Conservation (phyloP, 306 rosid genomes). For the Biancaea sappan region DNA sequence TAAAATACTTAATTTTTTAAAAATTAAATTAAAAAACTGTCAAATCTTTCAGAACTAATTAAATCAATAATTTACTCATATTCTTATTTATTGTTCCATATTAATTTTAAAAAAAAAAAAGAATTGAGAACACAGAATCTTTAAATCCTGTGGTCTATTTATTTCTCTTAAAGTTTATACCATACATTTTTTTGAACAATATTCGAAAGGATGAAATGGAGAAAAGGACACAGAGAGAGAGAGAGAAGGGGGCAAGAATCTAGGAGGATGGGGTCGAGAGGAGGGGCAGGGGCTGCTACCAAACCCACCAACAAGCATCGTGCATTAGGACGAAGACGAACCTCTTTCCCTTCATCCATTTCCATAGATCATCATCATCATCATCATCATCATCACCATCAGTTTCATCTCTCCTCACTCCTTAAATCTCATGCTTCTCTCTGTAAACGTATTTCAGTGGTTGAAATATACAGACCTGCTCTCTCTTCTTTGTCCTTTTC, state of each 20-base stretch:
- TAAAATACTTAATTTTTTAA: too few species aligned
- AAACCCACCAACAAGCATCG: constrained; percentile 94
- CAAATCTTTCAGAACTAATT: too few species aligned
- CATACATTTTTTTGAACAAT: too few species aligned
- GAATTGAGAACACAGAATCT: too few species aligned
- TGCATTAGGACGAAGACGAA: constrained; percentile 66
- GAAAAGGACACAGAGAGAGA: background rate
- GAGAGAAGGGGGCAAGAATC: constrained; percentile 55
- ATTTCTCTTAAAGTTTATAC: too few species aligned
- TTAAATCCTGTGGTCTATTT: too few species aligned
- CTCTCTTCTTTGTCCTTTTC: constrained; percentile 38
- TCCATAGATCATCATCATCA: constrained; percentile 40
- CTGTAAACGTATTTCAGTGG: constrained; percentile 8
- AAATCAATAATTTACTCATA: too few species aligned
- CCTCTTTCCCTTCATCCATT: constrained; percentile 59
- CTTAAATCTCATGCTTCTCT: background rate
- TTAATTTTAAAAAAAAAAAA: too few species aligned
- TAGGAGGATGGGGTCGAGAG: constrained; percentile 69
- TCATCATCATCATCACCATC: constrained; percentile 4
- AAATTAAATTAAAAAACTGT: too few species aligned
- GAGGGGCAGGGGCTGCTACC: constrained; percentile 91
- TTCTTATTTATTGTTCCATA: too few species aligned
- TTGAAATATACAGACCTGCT: background rate
- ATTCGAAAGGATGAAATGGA: too few species aligned
- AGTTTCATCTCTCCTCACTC: constrained; percentile 12